phyloP scores from a whole-genome alignment of 305 asterid species.

The Fraxinus floribunda region DNA sequence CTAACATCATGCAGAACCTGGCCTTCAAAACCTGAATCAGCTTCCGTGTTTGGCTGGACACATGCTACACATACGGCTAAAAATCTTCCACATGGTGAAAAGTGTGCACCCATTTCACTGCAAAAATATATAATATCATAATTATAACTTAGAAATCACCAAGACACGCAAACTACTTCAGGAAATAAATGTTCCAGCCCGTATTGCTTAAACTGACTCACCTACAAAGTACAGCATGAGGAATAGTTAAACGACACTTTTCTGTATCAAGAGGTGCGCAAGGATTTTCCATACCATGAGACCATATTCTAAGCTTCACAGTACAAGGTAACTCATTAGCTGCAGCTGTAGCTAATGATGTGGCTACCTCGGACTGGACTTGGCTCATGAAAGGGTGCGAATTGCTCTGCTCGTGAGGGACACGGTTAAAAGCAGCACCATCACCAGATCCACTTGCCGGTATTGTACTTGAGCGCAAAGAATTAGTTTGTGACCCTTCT shows the following conservation, averaged over 20 bases:
- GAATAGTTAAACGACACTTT: constrained; percentile 71
- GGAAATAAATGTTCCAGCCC: constrained; percentile 16
- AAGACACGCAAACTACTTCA: neutral
- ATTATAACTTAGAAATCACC: constrained; percentile 13
- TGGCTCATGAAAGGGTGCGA: constrained; percentile 59
- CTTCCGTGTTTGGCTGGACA: constrained; percentile 68
- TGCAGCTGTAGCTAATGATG: constrained; percentile 82
- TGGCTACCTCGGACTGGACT: constrained; percentile 80
- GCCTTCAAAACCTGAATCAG: constrained; percentile 68
- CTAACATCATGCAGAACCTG: constrained; percentile 64
- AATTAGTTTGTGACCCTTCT: constrained; percentile 54
- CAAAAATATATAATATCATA: constrained; percentile 25
- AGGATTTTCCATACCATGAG: constrained; percentile 76
- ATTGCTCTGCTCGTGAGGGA: constrained; percentile 49
- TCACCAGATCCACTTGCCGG: constrained; percentile 45
- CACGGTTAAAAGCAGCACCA: constrained; percentile 40
- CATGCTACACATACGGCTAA: constrained; percentile 98
- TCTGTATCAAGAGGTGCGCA: constrained; percentile 63
- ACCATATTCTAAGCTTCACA: constrained; percentile 92
- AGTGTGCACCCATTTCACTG: constrained; percentile 98
- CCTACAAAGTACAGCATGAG: constrained; percentile 98
- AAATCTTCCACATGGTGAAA: constrained; percentile 98
- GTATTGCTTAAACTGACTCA: constrained; percentile 28
- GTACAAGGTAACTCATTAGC: constrained; percentile 95
- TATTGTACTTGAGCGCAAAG: constrained; percentile 54